A percentile compares a stretch with the other conserved stretches of the same genome.
These are phyloP conservation scores for Hondaea fermentalgiana DNA, from an alignment of 108 stramenopile genomes.

Conservation along the genomic window DNA sequence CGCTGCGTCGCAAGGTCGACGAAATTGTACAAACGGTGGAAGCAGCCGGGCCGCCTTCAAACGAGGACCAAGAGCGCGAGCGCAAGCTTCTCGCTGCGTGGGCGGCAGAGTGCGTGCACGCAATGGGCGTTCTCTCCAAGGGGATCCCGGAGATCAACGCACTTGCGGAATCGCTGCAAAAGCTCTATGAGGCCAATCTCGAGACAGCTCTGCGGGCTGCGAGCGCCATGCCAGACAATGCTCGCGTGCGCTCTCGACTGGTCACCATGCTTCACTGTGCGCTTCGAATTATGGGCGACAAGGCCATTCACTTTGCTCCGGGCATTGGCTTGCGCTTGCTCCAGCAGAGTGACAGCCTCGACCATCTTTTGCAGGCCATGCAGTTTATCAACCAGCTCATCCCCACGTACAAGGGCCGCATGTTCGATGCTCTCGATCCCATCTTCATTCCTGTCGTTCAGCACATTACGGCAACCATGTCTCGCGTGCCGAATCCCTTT, in stretches of 20 bases:
- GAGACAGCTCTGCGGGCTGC: background rate
- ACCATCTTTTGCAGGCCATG: background rate
- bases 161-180: background rate
- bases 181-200: background rate
- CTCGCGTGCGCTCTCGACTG: background rate
- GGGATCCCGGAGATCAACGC: background rate
- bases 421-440: background rate
- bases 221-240: background rate
- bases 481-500: background rate
- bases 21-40: background rate
- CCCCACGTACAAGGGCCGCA: background rate
- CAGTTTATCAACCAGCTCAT: constrained; percentile 13
- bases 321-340: background rate
- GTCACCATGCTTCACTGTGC: background rate
- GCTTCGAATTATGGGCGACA: background rate
- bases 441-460: background rate
- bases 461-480: background rate
- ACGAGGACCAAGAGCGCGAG: background rate
- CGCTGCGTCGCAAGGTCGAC: background rate
- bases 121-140: background rate
- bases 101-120: background rate
- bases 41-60: background rate
- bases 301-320: background rate
- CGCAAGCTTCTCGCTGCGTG: background rate
- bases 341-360: background rate